A percentile compares a stretch with the other conserved stretches of the same genome.
Conservation (phyloP, 2,329 filamentous ascomycete species). For the Ceratocystis colombiana region DNA sequence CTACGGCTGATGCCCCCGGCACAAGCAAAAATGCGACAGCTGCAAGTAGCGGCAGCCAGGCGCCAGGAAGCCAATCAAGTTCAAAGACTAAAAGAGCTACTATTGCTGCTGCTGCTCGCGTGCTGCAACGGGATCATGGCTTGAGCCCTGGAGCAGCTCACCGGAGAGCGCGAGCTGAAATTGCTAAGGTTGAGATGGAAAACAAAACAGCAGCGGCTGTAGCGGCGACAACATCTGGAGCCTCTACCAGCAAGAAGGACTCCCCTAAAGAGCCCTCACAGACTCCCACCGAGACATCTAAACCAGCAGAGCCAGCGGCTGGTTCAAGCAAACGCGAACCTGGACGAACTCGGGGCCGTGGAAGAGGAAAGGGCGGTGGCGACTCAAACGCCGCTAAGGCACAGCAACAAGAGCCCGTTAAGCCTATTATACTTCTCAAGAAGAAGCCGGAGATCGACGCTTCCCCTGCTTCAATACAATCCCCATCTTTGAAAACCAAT, state of each 20-base stretch:
- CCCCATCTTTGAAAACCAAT: conserved; percentile 25
- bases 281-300: conserved; percentile 19
- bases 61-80: not conserved
- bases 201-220: conserved; percentile 31
- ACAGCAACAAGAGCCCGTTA: conserved; percentile 27
- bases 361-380: conserved; percentile 34
- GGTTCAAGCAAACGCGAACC: conserved; percentile 12
- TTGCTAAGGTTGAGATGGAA: conserved; percentile 46
- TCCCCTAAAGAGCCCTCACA: not conserved
- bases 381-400: conserved; percentile 29
- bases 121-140: conserved; percentile 56
- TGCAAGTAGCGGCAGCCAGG: not conserved
- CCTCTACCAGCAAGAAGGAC: conserved; percentile 21
- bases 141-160: conserved; percentile 54
- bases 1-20: conserved; percentile 38
- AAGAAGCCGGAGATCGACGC: conserved; percentile 33
- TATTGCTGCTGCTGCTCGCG: conserved; percentile 54
- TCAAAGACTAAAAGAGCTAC: conserved; percentile 47
- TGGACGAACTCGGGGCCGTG: conserved; percentile 28
- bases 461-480: conserved; percentile 16
- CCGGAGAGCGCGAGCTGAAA: conserved; percentile 49
- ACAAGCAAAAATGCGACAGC: conserved; percentile 33
- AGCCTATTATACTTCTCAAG: conserved; percentile 36
- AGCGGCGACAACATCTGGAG: too few species aligned
- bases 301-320: conserved; percentile 18